Evolutionary conservation across 371 early-diverging fungal species (phyloP).

Genomic region (Rhizopus stolonifer): DNA sequence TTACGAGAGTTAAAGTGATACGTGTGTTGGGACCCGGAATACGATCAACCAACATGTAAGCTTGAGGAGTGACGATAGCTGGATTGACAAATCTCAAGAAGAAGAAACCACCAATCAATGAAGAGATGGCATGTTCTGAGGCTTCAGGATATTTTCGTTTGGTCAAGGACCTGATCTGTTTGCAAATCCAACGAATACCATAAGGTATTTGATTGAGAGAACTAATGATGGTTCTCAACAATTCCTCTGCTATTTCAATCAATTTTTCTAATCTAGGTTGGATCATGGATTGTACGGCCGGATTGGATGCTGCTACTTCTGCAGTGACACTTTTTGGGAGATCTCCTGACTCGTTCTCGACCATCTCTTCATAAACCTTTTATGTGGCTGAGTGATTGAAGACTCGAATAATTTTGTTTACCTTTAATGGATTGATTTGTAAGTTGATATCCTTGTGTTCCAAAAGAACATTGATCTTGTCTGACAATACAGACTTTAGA

Average conservation of each 20-base stretch:
- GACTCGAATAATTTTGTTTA: too few species aligned
- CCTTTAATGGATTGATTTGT: conserved; percentile 87
- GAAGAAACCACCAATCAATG: conserved; percentile 93
- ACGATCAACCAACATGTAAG: conserved; percentile 85
- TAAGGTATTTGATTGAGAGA: conserved; percentile 82
- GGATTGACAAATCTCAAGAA: conserved; percentile 92
- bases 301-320: conserved; percentile 68
- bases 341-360: conserved; percentile 54
- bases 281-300: conserved; percentile 73
- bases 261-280: conserved; percentile 71
- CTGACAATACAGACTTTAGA: conserved; percentile 83
- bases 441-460: conserved; percentile 68
- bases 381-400: conserved; percentile 79
- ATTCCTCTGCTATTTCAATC: conserved; percentile 77
- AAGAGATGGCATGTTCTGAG: conserved; percentile 77
- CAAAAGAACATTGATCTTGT: conserved; percentile 66
- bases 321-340: conserved; percentile 58
- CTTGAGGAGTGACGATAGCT: conserved; percentile 90
- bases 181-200: conserved; percentile 95
- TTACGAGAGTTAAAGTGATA: conserved; percentile 73
- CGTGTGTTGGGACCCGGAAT: conserved; percentile 72
- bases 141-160: conserved; percentile 86
- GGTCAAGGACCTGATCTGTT: conserved; percentile 86
- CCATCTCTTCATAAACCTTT: conserved; percentile 84
- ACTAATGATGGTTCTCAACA: conserved; percentile 76